These are phyloP conservation scores for Fusarium staphyleae DNA, from an alignment of 2,329 filamentous ascomycete genomes.

Conservation along the genomic window DNA sequence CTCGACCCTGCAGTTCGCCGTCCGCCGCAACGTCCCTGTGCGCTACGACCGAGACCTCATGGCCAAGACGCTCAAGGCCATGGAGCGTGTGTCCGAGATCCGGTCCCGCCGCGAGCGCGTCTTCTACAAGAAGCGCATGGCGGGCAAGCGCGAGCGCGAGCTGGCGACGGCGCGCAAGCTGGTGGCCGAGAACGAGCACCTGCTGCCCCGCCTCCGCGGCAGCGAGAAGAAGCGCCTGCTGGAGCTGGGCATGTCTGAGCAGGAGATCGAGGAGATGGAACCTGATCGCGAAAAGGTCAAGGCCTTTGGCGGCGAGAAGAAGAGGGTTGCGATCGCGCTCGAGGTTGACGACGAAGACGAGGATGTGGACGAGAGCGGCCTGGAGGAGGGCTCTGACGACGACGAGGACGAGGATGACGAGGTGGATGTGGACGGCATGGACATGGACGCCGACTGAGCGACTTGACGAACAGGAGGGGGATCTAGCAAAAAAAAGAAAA, in stretches of 20 bases:
- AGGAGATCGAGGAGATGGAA: constrained; percentile 59
- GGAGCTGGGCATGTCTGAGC: constrained; percentile 56
- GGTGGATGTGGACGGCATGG: constrained; percentile 43
- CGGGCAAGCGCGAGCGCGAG: constrained; percentile 85
- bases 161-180: constrained; percentile 83
- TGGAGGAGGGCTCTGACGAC: constrained; percentile 41
- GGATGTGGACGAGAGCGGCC: constrained; percentile 41
- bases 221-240: constrained; percentile 67
- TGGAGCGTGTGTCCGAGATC: constrained; percentile 90
- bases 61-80: constrained; percentile 85
- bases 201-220: constrained; percentile 77
- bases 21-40: constrained; percentile 90
- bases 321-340: constrained; percentile 46
- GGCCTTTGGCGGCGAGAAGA: constrained; percentile 54
- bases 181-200: constrained; percentile 89
- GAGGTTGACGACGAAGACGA: constrained; percentile 48
- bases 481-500: background rate
- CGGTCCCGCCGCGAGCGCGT: constrained; percentile 81
- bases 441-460: constrained; percentile 42
- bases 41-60: constrained; percentile 96
- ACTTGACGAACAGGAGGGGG: background rate
- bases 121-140: constrained; percentile 95
- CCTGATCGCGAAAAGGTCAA: constrained; percentile 47
- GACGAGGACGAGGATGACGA: constrained; percentile 45
- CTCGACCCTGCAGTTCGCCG: constrained; percentile 89